Evolutionary conservation across 345 rosid species (phyloP).

Genomic region (Firmiana major): DNA sequence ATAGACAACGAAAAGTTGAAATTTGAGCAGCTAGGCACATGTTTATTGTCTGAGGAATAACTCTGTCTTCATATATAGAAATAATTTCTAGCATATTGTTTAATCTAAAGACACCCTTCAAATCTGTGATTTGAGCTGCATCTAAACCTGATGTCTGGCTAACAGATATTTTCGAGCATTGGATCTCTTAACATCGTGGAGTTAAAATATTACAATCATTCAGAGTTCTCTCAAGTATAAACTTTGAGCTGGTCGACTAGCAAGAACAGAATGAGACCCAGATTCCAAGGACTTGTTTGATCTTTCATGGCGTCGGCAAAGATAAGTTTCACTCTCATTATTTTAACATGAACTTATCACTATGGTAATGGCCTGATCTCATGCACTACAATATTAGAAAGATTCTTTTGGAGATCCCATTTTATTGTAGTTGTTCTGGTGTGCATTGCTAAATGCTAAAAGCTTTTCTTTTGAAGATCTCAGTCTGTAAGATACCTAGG

Average conservation of each 20-base stretch:
- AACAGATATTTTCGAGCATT: not conserved
- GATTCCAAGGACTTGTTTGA: conserved; percentile 18
- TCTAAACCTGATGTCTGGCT: not conserved
- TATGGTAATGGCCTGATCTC: conserved; percentile 2
- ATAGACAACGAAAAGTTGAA: not conserved
- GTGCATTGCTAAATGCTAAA: not conserved
- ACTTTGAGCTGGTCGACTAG: not conserved
- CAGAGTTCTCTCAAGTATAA: not conserved
- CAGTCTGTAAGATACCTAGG: no score
- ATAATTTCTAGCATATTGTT: not conserved
- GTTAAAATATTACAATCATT: not conserved
- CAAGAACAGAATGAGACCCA: conserved; percentile 14
- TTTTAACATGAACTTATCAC: not conserved
- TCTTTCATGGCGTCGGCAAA: conserved; percentile 13
- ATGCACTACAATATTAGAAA: not conserved
- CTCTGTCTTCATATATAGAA: no score
- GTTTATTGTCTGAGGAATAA: no score
- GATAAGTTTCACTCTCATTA: not conserved
- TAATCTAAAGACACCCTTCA: not conserved
- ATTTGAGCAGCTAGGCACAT: not conserved
- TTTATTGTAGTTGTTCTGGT: not conserved
- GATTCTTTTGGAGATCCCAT: not conserved
- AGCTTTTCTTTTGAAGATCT: no score
- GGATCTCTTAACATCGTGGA: not conserved
- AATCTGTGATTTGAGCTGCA: not conserved